A percentile compares a stretch with the other conserved stretches of the same genome.
These are phyloP conservation scores for Poa pratensis DNA, from an alignment of 176 grass and related monocot species.

Conservation along the genomic window DNA sequence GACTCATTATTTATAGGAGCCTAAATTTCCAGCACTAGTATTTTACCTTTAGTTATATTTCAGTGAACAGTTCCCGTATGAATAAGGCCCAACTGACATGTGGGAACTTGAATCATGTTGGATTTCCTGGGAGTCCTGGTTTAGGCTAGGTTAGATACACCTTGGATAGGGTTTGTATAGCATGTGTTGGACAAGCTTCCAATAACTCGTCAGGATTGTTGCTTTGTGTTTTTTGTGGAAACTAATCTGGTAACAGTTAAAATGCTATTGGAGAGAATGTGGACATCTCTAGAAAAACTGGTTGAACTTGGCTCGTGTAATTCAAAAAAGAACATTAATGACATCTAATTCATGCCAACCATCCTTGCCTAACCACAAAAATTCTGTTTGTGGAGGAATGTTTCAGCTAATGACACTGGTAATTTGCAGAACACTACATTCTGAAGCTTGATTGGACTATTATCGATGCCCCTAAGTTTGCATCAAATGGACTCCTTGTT, in stretches of 20 bases:
- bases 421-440: not conserved
- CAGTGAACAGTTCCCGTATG: not conserved
- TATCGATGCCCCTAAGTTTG: not conserved
- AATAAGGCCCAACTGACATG: not conserved
- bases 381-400: not conserved
- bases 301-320: constrained; percentile 13
- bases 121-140: not conserved
- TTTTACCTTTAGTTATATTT: constrained; percentile 4
- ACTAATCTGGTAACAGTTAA: not conserved
- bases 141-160: constrained; percentile 4
- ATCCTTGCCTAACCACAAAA: constrained; percentile 13
- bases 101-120: not conserved
- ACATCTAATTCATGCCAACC: constrained; percentile 1
- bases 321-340: not conserved
- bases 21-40: not conserved
- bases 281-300: constrained; percentile 36
- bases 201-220: constrained; percentile 28
- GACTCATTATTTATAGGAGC: constrained; percentile 28
- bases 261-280: constrained; percentile 17
- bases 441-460: not conserved
- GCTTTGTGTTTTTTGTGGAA: constrained; percentile 3
- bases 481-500: not conserved
- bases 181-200: constrained; percentile 11
- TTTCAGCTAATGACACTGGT: not conserved
- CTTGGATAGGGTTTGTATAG: constrained; percentile 5